These are phyloP conservation scores for Quercus lobata DNA, from an alignment of 331 rosid species.

Conservation along the genomic window DNA sequence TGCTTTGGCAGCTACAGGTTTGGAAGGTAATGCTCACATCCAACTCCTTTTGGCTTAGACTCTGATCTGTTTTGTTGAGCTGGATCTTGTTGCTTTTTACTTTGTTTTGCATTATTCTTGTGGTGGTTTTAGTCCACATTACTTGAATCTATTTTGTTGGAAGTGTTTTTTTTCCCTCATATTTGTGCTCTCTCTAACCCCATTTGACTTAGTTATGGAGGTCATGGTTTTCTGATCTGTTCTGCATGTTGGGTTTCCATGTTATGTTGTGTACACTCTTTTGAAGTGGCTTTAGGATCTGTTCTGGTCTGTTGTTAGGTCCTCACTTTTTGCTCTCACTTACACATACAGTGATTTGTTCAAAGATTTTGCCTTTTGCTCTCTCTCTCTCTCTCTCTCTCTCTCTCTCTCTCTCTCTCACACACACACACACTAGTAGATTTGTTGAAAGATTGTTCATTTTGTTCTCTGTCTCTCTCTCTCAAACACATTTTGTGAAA, in stretches of 20 bases:
- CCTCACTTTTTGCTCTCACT: neutral
- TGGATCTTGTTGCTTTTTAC: neutral
- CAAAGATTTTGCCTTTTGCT: neutral
- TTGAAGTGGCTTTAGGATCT: neutral
- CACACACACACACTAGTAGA: too few species aligned
- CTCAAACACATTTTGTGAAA: too few species aligned
- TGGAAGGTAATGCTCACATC: slow-evolving; percentile 47
- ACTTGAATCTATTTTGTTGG: neutral
- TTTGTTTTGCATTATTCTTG: neutral
- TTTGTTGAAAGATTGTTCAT: neutral
- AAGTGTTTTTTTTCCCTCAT: neutral
- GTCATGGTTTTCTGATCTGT: slow-evolving; percentile 16
- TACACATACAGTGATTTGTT: too few species aligned
- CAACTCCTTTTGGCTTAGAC: neutral
- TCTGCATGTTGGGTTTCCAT: neutral
- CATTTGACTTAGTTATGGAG: neutral
- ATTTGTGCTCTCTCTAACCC: neutral
- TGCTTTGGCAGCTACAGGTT: slow-evolving; percentile 33
- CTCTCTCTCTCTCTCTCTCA: neutral
- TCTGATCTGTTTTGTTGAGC: neutral
- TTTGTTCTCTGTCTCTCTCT: neutral
- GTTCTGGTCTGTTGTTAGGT: neutral
- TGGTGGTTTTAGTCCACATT: neutral
- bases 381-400: neutral
- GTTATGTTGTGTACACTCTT: neutral